These are phyloP conservation scores for Ophiostoma australiae DNA, from an alignment of 2,329 filamentous ascomycete species.

Conservation along the genomic window DNA sequence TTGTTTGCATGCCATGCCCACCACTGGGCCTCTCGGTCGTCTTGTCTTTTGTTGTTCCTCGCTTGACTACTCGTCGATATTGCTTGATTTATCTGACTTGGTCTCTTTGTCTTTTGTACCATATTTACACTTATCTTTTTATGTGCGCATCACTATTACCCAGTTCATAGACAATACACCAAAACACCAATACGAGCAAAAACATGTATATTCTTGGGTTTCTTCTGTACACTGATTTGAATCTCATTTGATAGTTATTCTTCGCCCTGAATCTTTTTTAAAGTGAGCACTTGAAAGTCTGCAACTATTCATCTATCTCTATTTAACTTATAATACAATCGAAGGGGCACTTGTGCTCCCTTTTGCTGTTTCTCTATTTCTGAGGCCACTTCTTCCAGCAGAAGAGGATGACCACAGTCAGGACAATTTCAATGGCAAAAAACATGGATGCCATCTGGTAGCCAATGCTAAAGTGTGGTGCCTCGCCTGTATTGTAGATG, in stretches of 20 bases:
- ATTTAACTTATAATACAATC: not conserved
- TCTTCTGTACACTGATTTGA: not conserved
- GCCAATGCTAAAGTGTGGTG: not conserved
- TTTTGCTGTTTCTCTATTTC: not conserved
- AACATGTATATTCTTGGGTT: not conserved
- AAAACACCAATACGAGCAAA: not conserved
- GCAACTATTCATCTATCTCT: not conserved
- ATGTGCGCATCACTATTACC: not conserved
- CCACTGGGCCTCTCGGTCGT: too few species aligned
- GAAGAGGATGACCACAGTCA: not conserved
- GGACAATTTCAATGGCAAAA: constrained; percentile 3
- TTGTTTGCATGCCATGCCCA: constrained; percentile 13
- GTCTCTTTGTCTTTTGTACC: not conserved
- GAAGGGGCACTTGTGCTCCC: not conserved
- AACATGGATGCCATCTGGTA: constrained; percentile 5
- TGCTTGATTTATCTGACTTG: not conserved
- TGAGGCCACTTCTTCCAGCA: constrained; percentile 1
- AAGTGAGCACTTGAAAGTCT: not conserved
- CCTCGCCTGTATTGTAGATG: constrained; percentile 1
- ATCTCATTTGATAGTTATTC: not conserved
- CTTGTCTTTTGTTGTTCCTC: not conserved
- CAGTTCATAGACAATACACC: constrained; percentile 4
- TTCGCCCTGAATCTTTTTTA: not conserved
- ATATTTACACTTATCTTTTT: not conserved
- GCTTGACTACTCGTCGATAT: not conserved